Conservation (phyloP, 805 yeast species). For the Kodamaea nitidulidarum region DNA sequence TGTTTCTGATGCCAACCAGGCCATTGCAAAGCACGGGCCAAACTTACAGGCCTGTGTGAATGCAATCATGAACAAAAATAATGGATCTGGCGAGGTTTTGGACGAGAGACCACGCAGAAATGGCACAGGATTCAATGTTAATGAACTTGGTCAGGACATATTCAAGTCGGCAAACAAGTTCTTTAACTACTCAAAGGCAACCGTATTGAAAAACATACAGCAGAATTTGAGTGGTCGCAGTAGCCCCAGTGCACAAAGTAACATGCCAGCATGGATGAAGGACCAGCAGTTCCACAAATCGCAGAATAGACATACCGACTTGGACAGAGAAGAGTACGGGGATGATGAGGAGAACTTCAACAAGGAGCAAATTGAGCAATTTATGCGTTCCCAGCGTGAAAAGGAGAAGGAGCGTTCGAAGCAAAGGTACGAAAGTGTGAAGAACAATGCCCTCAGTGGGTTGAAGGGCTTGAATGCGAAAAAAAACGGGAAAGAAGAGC, state of each 20-base stretch:
- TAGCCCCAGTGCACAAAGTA: constrained; percentile 18
- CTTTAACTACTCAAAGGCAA: constrained; percentile 55
- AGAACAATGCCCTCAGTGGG: constrained; percentile 8
- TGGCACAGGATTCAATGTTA: constrained; percentile 21
- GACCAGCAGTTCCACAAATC: constrained; percentile 48
- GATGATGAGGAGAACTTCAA: constrained; percentile 46
- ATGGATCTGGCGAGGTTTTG: background rate
- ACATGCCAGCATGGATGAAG: constrained; percentile 73
- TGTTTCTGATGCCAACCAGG: constrained; percentile 53
- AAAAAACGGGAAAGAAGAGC: background rate
- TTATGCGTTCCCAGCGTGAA: constrained; percentile 34
- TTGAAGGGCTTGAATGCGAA: constrained; percentile 3
- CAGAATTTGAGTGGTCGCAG: constrained; percentile 12
- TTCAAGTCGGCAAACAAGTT: constrained; percentile 57
- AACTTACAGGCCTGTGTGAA: constrained; percentile 65
- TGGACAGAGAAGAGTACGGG: constrained; percentile 39
- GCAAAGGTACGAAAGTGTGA: constrained; percentile 19
- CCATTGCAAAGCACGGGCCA: constrained; percentile 54
- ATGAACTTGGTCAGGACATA: constrained; percentile 53
- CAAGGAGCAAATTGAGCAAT: constrained; percentile 36
- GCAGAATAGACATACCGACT: constrained; percentile 32
- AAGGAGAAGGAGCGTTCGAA: constrained; percentile 34
- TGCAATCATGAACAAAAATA: constrained; percentile 49
- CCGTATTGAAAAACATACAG: constrained; percentile 57
- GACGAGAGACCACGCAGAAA: background rate